These are phyloP conservation scores for Petunia hybrid DNA, from an alignment of 305 asterid species.

Conservation along the genomic window DNA sequence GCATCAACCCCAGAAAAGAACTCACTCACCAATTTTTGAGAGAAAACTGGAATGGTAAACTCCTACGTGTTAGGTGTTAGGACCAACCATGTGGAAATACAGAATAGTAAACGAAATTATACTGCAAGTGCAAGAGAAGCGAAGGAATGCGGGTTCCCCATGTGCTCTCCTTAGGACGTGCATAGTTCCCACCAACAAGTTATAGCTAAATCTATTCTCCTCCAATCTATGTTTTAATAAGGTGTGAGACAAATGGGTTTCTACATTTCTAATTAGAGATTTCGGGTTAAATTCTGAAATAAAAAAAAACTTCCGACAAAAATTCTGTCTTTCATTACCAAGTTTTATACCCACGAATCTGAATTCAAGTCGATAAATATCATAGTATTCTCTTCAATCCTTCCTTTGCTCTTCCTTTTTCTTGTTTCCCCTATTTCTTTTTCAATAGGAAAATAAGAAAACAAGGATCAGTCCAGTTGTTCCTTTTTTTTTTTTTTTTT, in stretches of 20 bases:
- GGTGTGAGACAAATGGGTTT: no score
- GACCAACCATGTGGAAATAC: background rate
- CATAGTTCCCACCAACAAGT: background rate
- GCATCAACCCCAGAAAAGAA: background rate
- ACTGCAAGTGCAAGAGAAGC: background rate
- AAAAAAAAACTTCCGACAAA: no score
- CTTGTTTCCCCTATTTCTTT: background rate
- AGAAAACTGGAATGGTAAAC: background rate
- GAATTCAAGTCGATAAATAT: no score
- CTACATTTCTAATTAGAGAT: no score
- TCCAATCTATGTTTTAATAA: no score
- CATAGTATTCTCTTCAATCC: background rate
- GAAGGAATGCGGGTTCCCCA: background rate
- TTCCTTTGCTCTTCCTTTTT: background rate
- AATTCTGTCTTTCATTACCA: no score
- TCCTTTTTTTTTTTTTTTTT: background rate
- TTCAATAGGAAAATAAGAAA: background rate
- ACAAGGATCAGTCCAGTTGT: no score
- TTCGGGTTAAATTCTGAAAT: no score
- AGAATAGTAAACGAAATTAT: background rate
- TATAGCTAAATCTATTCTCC: background rate
- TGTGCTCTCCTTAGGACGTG: constrained; percentile 17
- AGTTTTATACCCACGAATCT: no score
- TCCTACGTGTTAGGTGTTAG: background rate
- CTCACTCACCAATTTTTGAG: background rate